These are phyloP conservation scores for Turritis glabra DNA, from an alignment of 345 rosid species.

Conservation along the genomic window DNA sequence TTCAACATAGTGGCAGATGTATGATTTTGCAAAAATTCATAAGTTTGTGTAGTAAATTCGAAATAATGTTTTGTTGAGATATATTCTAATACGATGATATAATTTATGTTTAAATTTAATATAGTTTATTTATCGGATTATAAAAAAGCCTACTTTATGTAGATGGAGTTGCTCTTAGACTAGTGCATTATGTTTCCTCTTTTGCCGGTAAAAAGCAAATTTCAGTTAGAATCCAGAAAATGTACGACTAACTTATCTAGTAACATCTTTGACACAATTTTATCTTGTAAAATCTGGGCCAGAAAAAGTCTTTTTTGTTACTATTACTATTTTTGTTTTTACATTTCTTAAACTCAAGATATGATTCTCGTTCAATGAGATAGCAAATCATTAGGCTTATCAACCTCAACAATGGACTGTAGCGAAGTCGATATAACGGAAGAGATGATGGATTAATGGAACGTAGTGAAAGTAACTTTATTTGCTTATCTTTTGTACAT, in stretches of 20 bases:
- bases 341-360: not conserved
- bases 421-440: not conserved
- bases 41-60: no score
- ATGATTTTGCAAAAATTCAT: no score
- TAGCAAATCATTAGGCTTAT: no score
- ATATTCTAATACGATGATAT: no score
- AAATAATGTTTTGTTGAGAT: no score
- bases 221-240: not conserved
- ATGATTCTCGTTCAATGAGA: not conserved
- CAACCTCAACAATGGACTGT: no score
- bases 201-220: conserved; percentile 1
- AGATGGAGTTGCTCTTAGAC: no score
- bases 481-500: not conserved
- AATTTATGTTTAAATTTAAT: no score
- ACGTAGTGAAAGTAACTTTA: conserved; percentile 2
- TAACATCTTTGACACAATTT: not conserved
- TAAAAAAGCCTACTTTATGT: no score
- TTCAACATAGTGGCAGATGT: no score
- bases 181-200: not conserved
- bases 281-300: not conserved
- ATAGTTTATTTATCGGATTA: no score
- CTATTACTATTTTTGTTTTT: not conserved
- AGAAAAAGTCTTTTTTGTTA: not conserved
- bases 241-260: not conserved
- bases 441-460: not conserved